Conservation (phyloP, 805 yeast genomes). For the Metschnikowia gelsemii region DNA sequence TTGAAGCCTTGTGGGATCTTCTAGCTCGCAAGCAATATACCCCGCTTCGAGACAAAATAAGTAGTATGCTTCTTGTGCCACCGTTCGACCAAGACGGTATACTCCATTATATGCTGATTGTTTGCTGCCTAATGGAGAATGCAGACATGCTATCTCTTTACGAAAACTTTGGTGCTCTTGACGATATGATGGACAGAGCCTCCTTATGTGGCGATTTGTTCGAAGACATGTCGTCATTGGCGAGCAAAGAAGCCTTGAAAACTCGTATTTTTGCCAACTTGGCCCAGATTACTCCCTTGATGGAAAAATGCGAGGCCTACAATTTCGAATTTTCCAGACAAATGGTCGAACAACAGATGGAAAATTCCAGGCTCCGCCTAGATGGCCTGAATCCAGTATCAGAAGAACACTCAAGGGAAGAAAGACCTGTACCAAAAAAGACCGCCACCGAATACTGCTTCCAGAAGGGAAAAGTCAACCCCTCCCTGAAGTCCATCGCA, state of each 20-base stretch:
- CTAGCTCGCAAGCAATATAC: constrained; percentile 36
- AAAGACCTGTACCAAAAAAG: not conserved
- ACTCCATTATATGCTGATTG: constrained; percentile 36
- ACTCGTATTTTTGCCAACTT: constrained; percentile 13
- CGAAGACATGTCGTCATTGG: constrained; percentile 16
- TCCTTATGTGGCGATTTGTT: constrained; percentile 18
- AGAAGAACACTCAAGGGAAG: not conserved
- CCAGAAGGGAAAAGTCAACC: not conserved
- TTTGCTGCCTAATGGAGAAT: constrained; percentile 30
- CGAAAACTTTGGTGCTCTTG: constrained; percentile 6
- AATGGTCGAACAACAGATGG: constrained; percentile 4
- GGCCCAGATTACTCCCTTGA: constrained; percentile 4
- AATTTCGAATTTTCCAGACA: constrained; percentile 29
- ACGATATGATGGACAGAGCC: constrained; percentile 8
- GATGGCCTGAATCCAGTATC: not conserved
- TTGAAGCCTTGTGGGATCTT: constrained; percentile 44
- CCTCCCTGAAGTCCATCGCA: not conserved
- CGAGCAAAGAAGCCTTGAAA: constrained; percentile 16
- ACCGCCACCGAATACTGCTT: not conserved
- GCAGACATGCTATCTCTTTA: constrained; percentile 18
- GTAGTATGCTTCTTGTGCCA: constrained; percentile 39
- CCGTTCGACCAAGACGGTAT: constrained; percentile 45
- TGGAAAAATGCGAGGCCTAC: constrained; percentile 25
- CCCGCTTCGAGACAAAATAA: constrained; percentile 34
- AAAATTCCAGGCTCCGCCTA: not conserved